Evolutionary conservation across 2,329 filamentous ascomycete species (phyloP).

Genomic region (Amauroascus verrucosus): DNA sequence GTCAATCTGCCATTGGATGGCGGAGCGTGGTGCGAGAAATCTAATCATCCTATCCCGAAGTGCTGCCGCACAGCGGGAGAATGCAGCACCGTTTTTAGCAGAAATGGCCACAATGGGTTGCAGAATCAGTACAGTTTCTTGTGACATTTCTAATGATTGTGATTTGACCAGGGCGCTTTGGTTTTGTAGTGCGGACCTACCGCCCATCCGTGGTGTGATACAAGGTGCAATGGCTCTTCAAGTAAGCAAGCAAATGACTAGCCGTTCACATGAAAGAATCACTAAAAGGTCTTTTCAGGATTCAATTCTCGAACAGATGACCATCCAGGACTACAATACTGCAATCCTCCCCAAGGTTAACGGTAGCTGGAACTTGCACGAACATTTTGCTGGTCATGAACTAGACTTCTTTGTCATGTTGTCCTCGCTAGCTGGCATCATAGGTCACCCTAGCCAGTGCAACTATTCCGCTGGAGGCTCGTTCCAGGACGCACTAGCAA

Average conservation of each 20-base stretch:
- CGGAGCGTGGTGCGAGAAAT: slow-evolving; percentile 20
- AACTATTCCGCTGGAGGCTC: slow-evolving; percentile 31
- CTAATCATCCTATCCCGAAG: slow-evolving; percentile 23
- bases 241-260: too few species aligned
- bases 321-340: slow-evolving; percentile 23
- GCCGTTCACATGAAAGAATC: too few species aligned
- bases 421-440: slow-evolving; percentile 29
- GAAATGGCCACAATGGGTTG: not conserved
- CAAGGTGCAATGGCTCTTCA: slow-evolving; percentile 18
- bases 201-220: slow-evolving; percentile 17
- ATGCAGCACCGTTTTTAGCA: not conserved
- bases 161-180: not conserved
- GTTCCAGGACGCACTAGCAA: slow-evolving; percentile 24
- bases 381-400: slow-evolving; percentile 19
- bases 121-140: not conserved
- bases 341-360: slow-evolving; percentile 28
- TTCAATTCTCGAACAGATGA: not conserved
- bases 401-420: slow-evolving; percentile 37
- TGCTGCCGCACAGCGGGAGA: not conserved
- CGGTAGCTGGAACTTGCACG: slow-evolving; percentile 25
- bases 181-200: not conserved
- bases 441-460: slow-evolving; percentile 23
- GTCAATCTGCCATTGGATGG: slow-evolving; percentile 19
- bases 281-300: too few species aligned
- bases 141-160: not conserved